Evolutionary conservation across 345 rosid genomes (phyloP).

Genomic region (Murraya paniculata): DNA sequence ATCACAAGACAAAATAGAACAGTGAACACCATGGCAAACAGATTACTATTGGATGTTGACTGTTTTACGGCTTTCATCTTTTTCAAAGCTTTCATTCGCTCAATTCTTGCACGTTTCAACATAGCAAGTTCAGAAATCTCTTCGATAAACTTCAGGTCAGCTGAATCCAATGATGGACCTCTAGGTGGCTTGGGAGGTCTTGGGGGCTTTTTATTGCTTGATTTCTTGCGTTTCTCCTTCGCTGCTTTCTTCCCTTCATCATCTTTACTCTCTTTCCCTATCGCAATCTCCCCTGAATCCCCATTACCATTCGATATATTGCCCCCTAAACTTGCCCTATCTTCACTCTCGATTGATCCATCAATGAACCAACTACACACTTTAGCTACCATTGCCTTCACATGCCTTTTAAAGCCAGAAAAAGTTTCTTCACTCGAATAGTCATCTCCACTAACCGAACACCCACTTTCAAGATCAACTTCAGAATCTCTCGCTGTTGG

Average conservation of each 20-base stretch:
- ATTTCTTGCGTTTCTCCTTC: conserved; percentile 54
- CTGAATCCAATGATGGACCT: conserved; percentile 77
- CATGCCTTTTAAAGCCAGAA: conserved; percentile 27
- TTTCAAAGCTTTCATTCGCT: conserved; percentile 85
- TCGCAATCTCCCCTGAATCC: conserved; percentile 19
- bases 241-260: conserved; percentile 33
- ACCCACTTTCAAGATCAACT: conserved; percentile 73
- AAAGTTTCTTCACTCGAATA: conserved; percentile 25
- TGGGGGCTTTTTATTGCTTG: conserved; percentile 55
- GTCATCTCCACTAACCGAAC: conserved; percentile 31
- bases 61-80: conserved; percentile 61
- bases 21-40: conserved; percentile 60
- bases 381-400: conserved; percentile 19
- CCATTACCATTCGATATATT: conserved; percentile 10
- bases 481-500: conserved; percentile 38
- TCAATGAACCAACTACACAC: conserved; percentile 27
- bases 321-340: conserved; percentile 24
- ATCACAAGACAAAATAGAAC: conserved; percentile 58
- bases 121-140: conserved; percentile 82
- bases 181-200: conserved; percentile 94
- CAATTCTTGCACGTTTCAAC: conserved; percentile 81
- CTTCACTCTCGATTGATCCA: conserved; percentile 29
- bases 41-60: conserved; percentile 49
- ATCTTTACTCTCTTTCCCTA: conserved; percentile 26
- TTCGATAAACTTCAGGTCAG: conserved; percentile 75